Conservation (phyloP, 2,329 filamentous ascomycete species). For the Venturia pyrina region DNA sequence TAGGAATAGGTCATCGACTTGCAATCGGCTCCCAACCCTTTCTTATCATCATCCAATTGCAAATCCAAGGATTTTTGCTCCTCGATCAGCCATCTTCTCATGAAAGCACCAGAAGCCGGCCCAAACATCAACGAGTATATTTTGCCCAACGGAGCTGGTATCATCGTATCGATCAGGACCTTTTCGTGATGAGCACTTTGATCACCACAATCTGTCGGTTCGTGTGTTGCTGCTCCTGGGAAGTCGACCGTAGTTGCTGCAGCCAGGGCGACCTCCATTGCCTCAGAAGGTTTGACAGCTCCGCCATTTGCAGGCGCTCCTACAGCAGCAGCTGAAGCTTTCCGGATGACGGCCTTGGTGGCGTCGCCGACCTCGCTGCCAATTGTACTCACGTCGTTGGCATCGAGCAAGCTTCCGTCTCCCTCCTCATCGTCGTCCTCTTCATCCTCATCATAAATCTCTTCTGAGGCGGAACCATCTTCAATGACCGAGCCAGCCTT, state of each 20-base stretch:
- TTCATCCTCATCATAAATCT: constrained; percentile 70
- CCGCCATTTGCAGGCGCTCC: constrained; percentile 29
- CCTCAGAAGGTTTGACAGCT: constrained; percentile 23
- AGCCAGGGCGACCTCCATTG: constrained; percentile 1
- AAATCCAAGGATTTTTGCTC: constrained; percentile 89
- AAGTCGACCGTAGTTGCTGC: constrained; percentile 48
- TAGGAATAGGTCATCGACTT: constrained; percentile 70
- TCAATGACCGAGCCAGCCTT: constrained; percentile 56
- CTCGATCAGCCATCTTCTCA: constrained; percentile 74
- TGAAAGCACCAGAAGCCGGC: constrained; percentile 65
- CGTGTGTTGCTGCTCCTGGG: constrained; percentile 73
- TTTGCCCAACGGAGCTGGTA: constrained; percentile 82
- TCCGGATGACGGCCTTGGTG: constrained; percentile 41
- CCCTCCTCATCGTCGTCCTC: constrained; percentile 71
- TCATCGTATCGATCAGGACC: constrained; percentile 71
- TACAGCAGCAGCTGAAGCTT: constrained; percentile 52
- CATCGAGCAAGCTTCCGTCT: constrained; percentile 53
- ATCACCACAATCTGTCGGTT: constrained; percentile 79
- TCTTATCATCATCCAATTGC: constrained; percentile 71
- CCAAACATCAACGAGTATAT: constrained; percentile 87
- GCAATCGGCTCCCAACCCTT: constrained; percentile 64
- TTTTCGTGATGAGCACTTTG: constrained; percentile 71
- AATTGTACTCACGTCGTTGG: constrained; percentile 42
- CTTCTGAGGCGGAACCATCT: constrained; percentile 45
- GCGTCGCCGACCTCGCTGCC: constrained; percentile 40